A percentile compares a stretch with the other conserved stretches of the same genome.
These are phyloP conservation scores for Scytalidium lignicola DNA, from an alignment of 2,329 filamentous ascomycete species.

Conservation along the genomic window DNA sequence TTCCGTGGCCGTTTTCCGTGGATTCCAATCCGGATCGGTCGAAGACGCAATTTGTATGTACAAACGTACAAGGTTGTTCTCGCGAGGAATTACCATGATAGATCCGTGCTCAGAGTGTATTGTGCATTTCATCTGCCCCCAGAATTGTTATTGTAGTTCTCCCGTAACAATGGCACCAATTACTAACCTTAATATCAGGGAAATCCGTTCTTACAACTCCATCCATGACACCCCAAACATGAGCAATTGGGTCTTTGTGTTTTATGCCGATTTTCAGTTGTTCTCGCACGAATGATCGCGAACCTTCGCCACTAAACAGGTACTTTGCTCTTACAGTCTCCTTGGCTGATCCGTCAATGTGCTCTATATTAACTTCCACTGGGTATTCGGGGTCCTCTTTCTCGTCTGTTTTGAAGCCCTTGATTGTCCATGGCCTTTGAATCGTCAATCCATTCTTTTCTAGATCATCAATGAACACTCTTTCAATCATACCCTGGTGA, in stretches of 20 bases:
- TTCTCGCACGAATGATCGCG: conserved; percentile 60
- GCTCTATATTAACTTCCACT: conserved; percentile 71
- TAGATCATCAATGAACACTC: conserved; percentile 63
- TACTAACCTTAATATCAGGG: conserved; percentile 71
- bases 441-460: conserved; percentile 55
- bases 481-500: conserved; percentile 68
- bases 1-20: conserved; percentile 57
- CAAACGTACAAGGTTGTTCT: conserved; percentile 62
- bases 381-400: conserved; percentile 61
- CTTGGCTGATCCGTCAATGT: conserved; percentile 67
- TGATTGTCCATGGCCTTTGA: conserved; percentile 61
- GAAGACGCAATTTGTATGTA: conserved; percentile 65
- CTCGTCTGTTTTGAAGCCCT: conserved; percentile 54
- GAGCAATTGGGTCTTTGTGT: conserved; percentile 62
- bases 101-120: conserved; percentile 71
- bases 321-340: conserved; percentile 68
- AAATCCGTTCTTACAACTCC: conserved; percentile 68
- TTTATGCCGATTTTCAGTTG: conserved; percentile 66
- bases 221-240: conserved; percentile 75
- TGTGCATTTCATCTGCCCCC: conserved; percentile 60
- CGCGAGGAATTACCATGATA: conserved; percentile 74
- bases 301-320: conserved; percentile 66
- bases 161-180: conserved; percentile 45
- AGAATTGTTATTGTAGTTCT: conserved; percentile 10
- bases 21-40: conserved; percentile 55